phyloP scores from a whole-genome alignment of 345 rosid genomes.

The Populus ilicifolia region DNA sequence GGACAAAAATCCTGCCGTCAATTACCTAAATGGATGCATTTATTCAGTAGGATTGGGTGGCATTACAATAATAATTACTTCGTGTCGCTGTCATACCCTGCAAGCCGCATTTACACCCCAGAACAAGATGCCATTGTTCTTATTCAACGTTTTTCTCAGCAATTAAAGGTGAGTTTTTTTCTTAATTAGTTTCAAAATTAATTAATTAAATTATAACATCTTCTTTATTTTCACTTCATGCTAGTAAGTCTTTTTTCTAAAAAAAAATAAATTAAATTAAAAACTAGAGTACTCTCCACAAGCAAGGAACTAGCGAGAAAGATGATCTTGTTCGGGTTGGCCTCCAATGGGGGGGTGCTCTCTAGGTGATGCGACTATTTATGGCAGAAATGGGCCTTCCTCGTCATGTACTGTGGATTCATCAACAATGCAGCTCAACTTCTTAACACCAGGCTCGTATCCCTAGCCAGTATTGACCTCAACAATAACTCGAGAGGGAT shows the following conservation, averaged over 20 bases:
- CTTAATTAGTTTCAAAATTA: too few relatives aligned
- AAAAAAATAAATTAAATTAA: too few relatives aligned
- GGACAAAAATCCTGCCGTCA: background rate
- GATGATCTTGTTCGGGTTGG: slow-evolving; percentile 37
- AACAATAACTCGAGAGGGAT: slow-evolving; percentile 1
- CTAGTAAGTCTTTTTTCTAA: too few relatives aligned
- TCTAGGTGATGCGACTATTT: slow-evolving; percentile 19
- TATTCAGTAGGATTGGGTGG: slow-evolving; percentile 11
- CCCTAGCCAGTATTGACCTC: too few relatives aligned
- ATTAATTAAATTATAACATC: too few relatives aligned
- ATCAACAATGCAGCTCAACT: slow-evolving; percentile 25
- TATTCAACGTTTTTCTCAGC: slow-evolving; percentile 13
- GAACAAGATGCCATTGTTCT: slow-evolving; percentile 32
- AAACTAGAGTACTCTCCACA: slow-evolving; percentile 11
- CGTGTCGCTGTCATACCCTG: background rate
- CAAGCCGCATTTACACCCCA: slow-evolving; percentile 1
- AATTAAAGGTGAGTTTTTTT: slow-evolving; percentile 5
- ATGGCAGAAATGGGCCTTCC: slow-evolving; percentile 19
- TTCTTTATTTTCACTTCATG: background rate
- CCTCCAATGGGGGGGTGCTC: slow-evolving; percentile 41
- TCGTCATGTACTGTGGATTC: slow-evolving; percentile 13
- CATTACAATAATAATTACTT: slow-evolving; percentile 16
- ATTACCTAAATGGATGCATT: slow-evolving; percentile 9
- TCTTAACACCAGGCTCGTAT: slow-evolving; percentile 16
- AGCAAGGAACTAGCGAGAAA: slow-evolving; percentile 29